A percentile compares a stretch with the other conserved stretches of the same genome.
These are phyloP conservation scores for Trichoderma sp. DNA, from an alignment of 2,329 filamentous ascomycete species.

Conservation along the genomic window DNA sequence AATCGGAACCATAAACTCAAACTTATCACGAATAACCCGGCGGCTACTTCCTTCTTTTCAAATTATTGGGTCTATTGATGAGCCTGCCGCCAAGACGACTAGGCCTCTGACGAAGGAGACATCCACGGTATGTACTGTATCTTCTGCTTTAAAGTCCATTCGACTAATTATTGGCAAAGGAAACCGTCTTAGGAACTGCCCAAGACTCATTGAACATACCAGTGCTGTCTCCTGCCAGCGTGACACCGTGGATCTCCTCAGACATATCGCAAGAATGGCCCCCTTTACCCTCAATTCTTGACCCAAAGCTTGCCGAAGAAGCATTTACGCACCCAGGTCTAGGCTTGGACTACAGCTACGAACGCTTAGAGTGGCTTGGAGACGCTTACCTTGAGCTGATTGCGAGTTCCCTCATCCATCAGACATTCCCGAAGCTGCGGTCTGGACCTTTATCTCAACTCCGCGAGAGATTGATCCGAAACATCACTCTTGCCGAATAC, in stretches of 20 bases:
- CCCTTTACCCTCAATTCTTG: conserved; percentile 62
- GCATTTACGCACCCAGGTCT: conserved; percentile 69
- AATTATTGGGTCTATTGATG: conserved; percentile 15
- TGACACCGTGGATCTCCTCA: conserved; percentile 55
- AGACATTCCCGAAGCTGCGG: conserved; percentile 67
- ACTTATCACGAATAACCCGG: conserved; percentile 32
- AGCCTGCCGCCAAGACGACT: not conserved
- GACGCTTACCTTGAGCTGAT: conserved; percentile 84
- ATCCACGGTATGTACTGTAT: not conserved
- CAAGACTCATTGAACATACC: not conserved
- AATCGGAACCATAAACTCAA: conserved; percentile 27
- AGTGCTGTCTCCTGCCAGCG: conserved; percentile 27
- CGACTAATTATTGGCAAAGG: not conserved
- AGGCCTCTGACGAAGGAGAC: not conserved
- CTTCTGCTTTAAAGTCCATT: not conserved
- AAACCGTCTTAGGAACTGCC: not conserved
- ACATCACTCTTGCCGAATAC: conserved; percentile 74
- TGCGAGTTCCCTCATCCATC: conserved; percentile 73
- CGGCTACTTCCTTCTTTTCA: conserved; percentile 39
- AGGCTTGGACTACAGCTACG: conserved; percentile 58
- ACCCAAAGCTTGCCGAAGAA: conserved; percentile 62
- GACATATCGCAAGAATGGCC: conserved; percentile 56
- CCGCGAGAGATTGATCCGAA: conserved; percentile 79
- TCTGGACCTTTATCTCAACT: conserved; percentile 74
- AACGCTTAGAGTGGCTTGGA: conserved; percentile 85